phyloP scores from a whole-genome alignment of 176 grass and related monocot species.

The Phragmites australis region DNA sequence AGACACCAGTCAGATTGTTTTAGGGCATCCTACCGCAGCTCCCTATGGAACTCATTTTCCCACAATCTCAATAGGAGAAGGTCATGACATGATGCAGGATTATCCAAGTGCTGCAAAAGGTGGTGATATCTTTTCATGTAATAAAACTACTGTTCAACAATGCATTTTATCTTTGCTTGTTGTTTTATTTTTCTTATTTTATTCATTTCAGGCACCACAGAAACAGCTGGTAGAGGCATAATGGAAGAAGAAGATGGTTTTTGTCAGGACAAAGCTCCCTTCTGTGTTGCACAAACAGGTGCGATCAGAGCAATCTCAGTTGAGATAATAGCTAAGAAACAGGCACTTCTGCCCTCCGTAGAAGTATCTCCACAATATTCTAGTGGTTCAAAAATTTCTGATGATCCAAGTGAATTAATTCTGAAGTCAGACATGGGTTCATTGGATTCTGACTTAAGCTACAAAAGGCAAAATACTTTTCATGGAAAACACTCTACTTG shows the following conservation, averaged over 20 bases:
- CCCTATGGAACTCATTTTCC: slow-evolving; percentile 12
- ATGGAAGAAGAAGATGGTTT: slow-evolving; percentile 29
- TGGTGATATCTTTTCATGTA: slow-evolving; percentile 37
- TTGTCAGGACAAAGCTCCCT: slow-evolving; percentile 26
- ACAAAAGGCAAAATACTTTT: slow-evolving; percentile 49
- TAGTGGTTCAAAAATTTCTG: slow-evolving; percentile 27
- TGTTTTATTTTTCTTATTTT: slow-evolving; percentile 29
- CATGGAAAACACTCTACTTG: slow-evolving; percentile 32
- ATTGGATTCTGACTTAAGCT: slow-evolving; percentile 27
- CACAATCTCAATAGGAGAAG: slow-evolving; percentile 13
- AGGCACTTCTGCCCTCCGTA: not conserved
- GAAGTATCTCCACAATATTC: slow-evolving; percentile 23
- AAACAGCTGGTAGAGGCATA: slow-evolving; percentile 22
- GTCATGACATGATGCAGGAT: slow-evolving; percentile 8
- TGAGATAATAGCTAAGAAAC: slow-evolving; percentile 35
- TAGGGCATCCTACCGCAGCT: slow-evolving; percentile 17
- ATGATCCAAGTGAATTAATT: slow-evolving; percentile 33
- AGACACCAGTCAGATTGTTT: slow-evolving; percentile 18
- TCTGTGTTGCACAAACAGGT: not conserved
- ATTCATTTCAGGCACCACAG: slow-evolving; percentile 42
- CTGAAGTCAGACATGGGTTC: slow-evolving; percentile 26
- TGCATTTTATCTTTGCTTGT: slow-evolving; percentile 17
- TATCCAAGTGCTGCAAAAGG: slow-evolving; percentile 46
- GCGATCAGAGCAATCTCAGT: slow-evolving; percentile 17
- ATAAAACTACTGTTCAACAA: not conserved